Evolutionary conservation across 2,329 filamentous ascomycete genomes (phyloP).

Genomic region (Ceratocystis cubensis): DNA sequence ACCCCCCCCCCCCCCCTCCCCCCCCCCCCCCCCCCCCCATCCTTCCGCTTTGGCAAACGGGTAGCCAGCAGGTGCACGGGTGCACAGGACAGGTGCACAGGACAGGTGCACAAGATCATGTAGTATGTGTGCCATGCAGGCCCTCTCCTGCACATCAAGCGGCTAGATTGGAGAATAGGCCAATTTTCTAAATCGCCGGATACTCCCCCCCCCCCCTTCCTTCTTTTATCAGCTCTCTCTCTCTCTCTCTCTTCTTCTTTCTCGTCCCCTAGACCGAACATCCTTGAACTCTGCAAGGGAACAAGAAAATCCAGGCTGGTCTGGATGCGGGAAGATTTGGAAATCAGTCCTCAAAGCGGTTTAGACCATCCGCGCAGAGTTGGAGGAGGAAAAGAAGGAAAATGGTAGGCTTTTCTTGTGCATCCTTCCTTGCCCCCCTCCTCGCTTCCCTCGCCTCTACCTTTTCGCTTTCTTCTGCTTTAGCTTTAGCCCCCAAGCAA

Average conservation of each 20-base stretch:
- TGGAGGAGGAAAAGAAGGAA: background rate
- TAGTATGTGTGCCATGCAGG: background rate
- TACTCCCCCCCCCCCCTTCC: background rate
- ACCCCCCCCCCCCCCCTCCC: too few species aligned
- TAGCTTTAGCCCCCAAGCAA: background rate
- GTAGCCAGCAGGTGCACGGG: background rate
- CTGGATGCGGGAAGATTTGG: constrained; percentile 1
- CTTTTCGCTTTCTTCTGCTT: background rate
- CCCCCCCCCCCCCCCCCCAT: background rate
- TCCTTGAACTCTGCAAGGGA: background rate
- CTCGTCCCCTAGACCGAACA: background rate
- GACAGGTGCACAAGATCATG: too few species aligned
- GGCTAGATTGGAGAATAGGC: too few species aligned
- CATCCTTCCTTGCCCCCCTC: background rate
- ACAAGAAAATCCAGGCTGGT: constrained; percentile 5
- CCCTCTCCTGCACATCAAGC: background rate
- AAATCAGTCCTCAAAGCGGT: background rate
- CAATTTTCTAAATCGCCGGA: background rate
- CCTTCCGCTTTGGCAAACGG: background rate
- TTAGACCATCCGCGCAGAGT: background rate
- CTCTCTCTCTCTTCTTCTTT: background rate
- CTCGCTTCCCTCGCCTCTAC: background rate
- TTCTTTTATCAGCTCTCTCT: background rate
- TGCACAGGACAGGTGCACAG: background rate
- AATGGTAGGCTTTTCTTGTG: too few species aligned